Conservation (phyloP, 768 basidiomycete genomes). For the Hericium erinaceus region DNA sequence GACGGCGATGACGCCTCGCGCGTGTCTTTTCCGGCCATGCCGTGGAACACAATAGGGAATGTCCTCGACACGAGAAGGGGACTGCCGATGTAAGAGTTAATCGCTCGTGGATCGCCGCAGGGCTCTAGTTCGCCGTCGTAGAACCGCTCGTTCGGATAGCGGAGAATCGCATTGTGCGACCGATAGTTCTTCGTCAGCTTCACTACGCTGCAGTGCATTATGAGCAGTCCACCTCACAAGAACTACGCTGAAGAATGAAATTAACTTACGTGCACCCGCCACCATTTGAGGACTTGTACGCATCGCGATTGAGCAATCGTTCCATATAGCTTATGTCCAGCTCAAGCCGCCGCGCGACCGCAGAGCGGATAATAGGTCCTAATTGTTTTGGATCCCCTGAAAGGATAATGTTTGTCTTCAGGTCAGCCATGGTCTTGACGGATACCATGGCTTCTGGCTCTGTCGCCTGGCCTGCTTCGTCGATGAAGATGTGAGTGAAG, state of each 20-base stretch:
- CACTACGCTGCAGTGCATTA: constrained; percentile 34
- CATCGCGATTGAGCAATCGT: constrained; percentile 33
- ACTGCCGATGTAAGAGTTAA: constrained; percentile 19
- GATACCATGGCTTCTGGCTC: constrained; percentile 59
- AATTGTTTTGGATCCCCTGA: constrained; percentile 68
- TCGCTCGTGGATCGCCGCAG: constrained; percentile 29
- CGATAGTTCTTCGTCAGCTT: constrained; percentile 60
- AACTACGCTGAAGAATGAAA: not conserved
- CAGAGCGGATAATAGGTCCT: constrained; percentile 57
- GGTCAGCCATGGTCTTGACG: constrained; percentile 50
- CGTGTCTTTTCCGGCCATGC: constrained; percentile 49
- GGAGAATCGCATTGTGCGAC: constrained; percentile 50
- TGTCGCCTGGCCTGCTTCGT: constrained; percentile 66
- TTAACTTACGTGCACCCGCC: constrained; percentile 14
- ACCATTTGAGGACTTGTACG: constrained; percentile 9
- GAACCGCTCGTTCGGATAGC: constrained; percentile 53
- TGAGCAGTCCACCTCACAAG: not conserved
- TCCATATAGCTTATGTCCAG: constrained; percentile 55
- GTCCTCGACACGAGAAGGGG: constrained; percentile 27
- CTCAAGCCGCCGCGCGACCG: constrained; percentile 45
- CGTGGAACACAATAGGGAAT: constrained; percentile 59
- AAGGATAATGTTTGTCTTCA: constrained; percentile 46
- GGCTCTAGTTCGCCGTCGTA: constrained; percentile 44
- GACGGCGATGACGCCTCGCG: constrained; percentile 63
- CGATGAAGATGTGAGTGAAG: constrained; percentile 60